phyloP scores from a whole-genome alignment of 768 basidiomycete species.

The Cystobasidium ongulense region DNA sequence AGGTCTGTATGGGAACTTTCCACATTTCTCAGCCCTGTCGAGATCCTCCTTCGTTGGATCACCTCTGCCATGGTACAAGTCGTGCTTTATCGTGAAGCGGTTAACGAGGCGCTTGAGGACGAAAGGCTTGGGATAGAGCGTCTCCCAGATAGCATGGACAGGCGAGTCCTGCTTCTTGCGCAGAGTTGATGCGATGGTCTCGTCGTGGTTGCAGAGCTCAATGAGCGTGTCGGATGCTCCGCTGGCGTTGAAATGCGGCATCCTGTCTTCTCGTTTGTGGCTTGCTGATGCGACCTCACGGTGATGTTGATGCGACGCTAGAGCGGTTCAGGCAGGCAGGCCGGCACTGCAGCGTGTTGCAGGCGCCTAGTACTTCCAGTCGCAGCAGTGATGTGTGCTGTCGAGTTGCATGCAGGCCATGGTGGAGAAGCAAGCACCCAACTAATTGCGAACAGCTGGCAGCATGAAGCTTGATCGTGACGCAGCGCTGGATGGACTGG shows the following conservation, averaged over 20 bases:
- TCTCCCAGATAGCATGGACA: neutral
- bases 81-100: constrained; percentile 23
- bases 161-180: neutral
- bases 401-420: too few species aligned
- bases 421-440: too few species aligned
- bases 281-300: neutral
- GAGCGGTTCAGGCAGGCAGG: neutral
- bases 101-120: constrained; percentile 18
- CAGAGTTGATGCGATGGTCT: constrained; percentile 16
- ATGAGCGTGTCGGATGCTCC: constrained; percentile 8
- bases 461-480: too few species aligned
- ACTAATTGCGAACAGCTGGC: too few species aligned
- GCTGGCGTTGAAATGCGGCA: constrained; percentile 2
- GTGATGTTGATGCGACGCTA: neutral
- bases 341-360: neutral
- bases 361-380: too few species aligned
- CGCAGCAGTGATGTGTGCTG: too few species aligned
- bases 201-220: neutral
- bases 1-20: constrained; percentile 53
- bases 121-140: constrained; percentile 21
- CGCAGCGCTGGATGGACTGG: too few species aligned
- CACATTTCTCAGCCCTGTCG: constrained; percentile 51
- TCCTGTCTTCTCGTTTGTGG: too few species aligned
- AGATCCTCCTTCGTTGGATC: constrained; percentile 46
- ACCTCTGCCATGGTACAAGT: constrained; percentile 27